These are phyloP conservation scores for Alternaria sp. DNA, from an alignment of 2,329 filamentous ascomycete genomes.

Conservation along the genomic window DNA sequence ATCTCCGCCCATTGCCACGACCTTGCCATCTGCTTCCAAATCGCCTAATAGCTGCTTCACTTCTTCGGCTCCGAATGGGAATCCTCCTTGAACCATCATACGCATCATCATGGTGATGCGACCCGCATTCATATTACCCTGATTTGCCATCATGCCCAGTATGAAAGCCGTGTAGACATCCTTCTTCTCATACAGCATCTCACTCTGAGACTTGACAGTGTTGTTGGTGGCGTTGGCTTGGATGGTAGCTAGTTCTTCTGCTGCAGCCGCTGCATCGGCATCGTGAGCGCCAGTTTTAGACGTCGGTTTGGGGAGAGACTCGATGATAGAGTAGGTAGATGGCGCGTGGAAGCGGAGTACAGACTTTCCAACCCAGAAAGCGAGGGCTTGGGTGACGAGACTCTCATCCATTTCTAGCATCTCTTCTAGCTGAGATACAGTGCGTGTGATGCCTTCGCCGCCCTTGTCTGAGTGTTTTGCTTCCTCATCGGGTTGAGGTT, in stretches of 20 bases:
- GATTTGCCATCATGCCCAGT: constrained; percentile 92
- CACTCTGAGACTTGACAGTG: constrained; percentile 59
- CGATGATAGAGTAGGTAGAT: constrained; percentile 71
- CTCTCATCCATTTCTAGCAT: constrained; percentile 74
- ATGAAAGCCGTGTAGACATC: constrained; percentile 91
- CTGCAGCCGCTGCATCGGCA: constrained; percentile 46
- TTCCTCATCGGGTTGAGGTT: constrained; percentile 53
- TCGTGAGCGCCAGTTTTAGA: constrained; percentile 24
- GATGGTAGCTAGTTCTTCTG: constrained; percentile 43
- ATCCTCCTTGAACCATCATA: constrained; percentile 86
- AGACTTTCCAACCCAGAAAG: constrained; percentile 73
- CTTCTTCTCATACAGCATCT: constrained; percentile 70
- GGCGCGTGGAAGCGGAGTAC: constrained; percentile 62
- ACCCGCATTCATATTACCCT: constrained; percentile 78
- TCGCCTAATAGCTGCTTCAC: constrained; percentile 78
- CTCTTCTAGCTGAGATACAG: constrained; percentile 55
- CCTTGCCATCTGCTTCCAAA: constrained; percentile 60
- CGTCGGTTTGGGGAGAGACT: constrained; percentile 51
- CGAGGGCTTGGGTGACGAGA: constrained; percentile 70
- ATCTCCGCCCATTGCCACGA: constrained; percentile 39
- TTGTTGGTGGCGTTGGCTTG: constrained; percentile 54
- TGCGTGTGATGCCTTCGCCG: constrained; percentile 46
- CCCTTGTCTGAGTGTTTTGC: constrained; percentile 20
- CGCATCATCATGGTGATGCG: constrained; percentile 95
- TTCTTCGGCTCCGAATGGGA: constrained; percentile 89